phyloP scores from a whole-genome alignment of 306 rosid genomes.

The Castanospermum australe region DNA sequence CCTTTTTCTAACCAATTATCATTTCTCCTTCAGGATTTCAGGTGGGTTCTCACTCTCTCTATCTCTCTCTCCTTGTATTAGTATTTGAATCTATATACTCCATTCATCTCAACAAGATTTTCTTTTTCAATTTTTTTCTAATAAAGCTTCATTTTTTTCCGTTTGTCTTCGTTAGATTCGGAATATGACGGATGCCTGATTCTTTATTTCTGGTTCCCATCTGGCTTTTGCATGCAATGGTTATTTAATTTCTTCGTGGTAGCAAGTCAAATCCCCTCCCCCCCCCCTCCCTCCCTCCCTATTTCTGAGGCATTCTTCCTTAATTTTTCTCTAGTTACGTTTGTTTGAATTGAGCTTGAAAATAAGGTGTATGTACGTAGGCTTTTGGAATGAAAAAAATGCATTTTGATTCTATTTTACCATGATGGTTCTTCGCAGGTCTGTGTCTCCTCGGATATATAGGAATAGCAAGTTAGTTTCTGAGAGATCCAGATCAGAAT shows the following conservation, averaged over 20 bases:
- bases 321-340: neutral
- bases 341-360: conserved; percentile 6
- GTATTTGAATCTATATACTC: neutral
- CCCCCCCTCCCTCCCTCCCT: neutral
- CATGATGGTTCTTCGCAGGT: conserved; percentile 28
- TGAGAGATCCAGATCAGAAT: too few species aligned
- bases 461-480: conserved; percentile 11
- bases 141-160: neutral
- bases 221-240: conserved; percentile 18
- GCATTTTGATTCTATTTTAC: conserved; percentile 12
- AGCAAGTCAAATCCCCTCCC: neutral
- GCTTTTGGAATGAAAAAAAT: neutral
- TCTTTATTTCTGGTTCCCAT: neutral
- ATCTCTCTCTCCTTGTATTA: neutral
- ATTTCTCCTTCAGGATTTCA: conserved; percentile 19
- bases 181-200: conserved; percentile 7
- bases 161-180: conserved; percentile 35
- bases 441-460: conserved; percentile 70
- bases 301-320: neutral
- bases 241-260: conserved; percentile 7
- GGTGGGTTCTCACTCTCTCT: too few species aligned
- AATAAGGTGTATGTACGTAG: neutral
- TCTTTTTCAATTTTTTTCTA: neutral
- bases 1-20: too few species aligned
- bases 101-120: neutral